These are phyloP conservation scores for Curvularia sp. DNA, from an alignment of 2,329 filamentous ascomycete genomes.

Conservation along the genomic window DNA sequence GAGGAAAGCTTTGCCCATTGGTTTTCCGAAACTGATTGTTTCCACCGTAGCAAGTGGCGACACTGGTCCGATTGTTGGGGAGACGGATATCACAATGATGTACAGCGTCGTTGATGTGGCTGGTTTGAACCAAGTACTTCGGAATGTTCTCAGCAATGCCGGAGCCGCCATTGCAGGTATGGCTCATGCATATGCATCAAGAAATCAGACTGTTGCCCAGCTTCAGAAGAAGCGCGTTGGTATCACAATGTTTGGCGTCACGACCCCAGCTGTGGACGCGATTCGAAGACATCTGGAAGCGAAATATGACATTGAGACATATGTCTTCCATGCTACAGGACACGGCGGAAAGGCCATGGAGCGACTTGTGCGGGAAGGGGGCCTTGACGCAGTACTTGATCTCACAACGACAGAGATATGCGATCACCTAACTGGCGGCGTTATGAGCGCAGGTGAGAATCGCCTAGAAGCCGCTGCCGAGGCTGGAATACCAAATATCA, in stretches of 20 bases:
- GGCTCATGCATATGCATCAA: constrained; percentile 55
- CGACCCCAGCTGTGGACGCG: constrained; percentile 68
- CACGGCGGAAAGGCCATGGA: constrained; percentile 75
- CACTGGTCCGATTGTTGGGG: constrained; percentile 68
- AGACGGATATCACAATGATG: constrained; percentile 74
- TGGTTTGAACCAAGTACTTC: constrained; percentile 67
- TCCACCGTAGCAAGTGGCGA: constrained; percentile 74
- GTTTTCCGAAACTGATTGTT: constrained; percentile 74
- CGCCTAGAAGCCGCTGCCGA: constrained; percentile 65
- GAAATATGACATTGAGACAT: constrained; percentile 60
- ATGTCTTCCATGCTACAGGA: constrained; percentile 74
- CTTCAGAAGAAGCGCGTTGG: constrained; percentile 60
- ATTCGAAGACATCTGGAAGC: constrained; percentile 59
- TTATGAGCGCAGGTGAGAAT: constrained; percentile 65
- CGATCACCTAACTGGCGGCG: constrained; percentile 68
- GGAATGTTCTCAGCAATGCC: constrained; percentile 67
- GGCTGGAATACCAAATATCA: constrained; percentile 64
- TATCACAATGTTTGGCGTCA: constrained; percentile 79
- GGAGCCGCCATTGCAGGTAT: constrained; percentile 68
- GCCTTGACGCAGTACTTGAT: constrained; percentile 72
- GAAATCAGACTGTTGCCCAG: neutral
- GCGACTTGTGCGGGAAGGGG: constrained; percentile 63
- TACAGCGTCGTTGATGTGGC: constrained; percentile 75
- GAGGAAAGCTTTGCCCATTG: constrained; percentile 66
- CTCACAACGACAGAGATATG: constrained; percentile 73